Conservation (phyloP, 148 eudicot genomes). For the Cornus suecica region DNA sequence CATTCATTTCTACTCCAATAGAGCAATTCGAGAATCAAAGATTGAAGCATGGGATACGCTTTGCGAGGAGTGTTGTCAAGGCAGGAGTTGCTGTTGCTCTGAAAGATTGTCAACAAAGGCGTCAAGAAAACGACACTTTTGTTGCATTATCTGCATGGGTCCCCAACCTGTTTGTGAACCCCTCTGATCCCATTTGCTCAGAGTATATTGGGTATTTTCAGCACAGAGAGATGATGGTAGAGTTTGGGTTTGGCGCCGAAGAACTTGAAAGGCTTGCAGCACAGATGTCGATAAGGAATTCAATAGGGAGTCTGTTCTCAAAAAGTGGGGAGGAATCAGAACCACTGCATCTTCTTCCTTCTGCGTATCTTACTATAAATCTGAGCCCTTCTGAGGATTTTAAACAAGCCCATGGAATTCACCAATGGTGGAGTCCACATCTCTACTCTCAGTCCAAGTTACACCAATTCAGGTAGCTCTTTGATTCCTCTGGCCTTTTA, state of each 20-base stretch:
- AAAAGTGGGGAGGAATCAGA: slow-evolving; percentile 39
- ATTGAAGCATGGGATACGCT: slow-evolving; percentile 46
- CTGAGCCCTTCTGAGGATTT: slow-evolving; percentile 27
- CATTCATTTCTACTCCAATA: slow-evolving; percentile 47
- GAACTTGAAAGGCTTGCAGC: slow-evolving; percentile 50
- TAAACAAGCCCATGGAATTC: slow-evolving; percentile 58
- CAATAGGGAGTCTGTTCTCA: slow-evolving; percentile 41
- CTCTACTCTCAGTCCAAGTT: slow-evolving; percentile 31
- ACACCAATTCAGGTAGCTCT: slow-evolving; percentile 26
- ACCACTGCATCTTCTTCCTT: slow-evolving; percentile 56
- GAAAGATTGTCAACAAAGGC: slow-evolving; percentile 7
- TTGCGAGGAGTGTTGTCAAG: slow-evolving; percentile 38
- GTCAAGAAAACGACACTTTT: slow-evolving; percentile 33
- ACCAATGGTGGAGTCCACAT: slow-evolving; percentile 74
- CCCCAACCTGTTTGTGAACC: slow-evolving; percentile 67
- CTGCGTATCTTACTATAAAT: slow-evolving; percentile 46
- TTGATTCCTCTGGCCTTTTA: too few species aligned
- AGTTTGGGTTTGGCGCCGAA: slow-evolving; percentile 50
- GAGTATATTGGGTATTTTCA: slow-evolving; percentile 70
- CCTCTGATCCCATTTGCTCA: slow-evolving; percentile 49
- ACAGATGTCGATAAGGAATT: slow-evolving; percentile 39
- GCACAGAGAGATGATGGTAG: slow-evolving; percentile 62
- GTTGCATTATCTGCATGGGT: slow-evolving; percentile 43
- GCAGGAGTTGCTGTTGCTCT: slow-evolving; percentile 48
- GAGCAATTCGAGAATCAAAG: slow-evolving; percentile 37